Evolutionary conservation across 2,329 filamentous ascomycete genomes (phyloP), one percentile per base, ranked within the genome.

Genomic region (Aspergillus arachidicola): DNA sequence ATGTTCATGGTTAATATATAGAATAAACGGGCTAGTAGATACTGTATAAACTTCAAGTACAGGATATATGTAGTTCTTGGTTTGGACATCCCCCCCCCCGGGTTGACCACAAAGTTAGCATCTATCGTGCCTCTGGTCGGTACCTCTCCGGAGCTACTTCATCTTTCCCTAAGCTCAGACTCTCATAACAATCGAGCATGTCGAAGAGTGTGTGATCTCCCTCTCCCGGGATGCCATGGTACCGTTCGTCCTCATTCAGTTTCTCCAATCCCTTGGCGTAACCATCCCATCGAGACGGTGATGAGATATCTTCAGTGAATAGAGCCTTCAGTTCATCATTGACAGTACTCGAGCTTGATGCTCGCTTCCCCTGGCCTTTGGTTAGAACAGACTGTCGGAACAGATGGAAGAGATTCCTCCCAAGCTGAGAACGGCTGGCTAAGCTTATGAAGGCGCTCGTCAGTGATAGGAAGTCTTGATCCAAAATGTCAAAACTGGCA

Each of bases 121-220:
- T 32, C 48, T 51, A 51, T 28, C 16, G 34, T 38, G 48, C 11
- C n/a, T 36, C 21, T 26, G 28, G 38, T 16, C 64, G 66, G 50
- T 57, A 56, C 60, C 72, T 64, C 57, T 71, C 69, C 6, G 64
- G 50, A 19, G 71, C 62, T 10, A 74, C 61, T 48, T 73, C 69
- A 50, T 78, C 75, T 50, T 76, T 77, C 3, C 77, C 77, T 56
- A 78, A 54, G 62, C 76, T 78, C 60, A 79, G 64, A 61, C 72
- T 76, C 60, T 79, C 77, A 60, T 78, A 79, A 3, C 71, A 71
- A 64, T 77, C 75, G 45, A 79, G 67, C 77, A 79, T 79, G 28
- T 78, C 76, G 19, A 70, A 75, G 2, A 79, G 65, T 9, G 62
- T 69, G 19, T 64, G 59, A 12, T 64, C 64, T 9, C 58, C 62